Evolutionary conservation across 2,329 filamentous ascomycete genomes (phyloP), one percentile per base, ranked within the genome.

Genomic region (Emergomyces africanus): DNA sequence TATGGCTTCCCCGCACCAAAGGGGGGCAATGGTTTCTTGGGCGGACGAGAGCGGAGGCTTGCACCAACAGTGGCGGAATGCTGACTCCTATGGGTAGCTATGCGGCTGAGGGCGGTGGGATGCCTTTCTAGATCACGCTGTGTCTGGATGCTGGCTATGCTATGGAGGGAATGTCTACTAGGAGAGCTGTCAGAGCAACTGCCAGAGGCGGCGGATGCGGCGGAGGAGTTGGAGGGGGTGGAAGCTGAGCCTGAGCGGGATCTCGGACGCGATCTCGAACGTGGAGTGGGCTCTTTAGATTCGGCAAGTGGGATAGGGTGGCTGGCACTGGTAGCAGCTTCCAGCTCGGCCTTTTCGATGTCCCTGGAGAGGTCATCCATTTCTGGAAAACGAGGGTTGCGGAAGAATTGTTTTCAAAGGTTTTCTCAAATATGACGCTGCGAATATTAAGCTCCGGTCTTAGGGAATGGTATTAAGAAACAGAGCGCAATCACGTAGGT

Each of bases 1-100:
- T 79, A 83, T 5, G 79, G 75, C 64, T 83, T 84, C 1, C 79
- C 80, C 35, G 72, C 80, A 3, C 82, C 82, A 63, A 76, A 76
- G 25, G 71, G 66, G 0, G 74, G 73, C 39, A 75, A 61, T 35
- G 73, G 71, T 58, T 66, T 72, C 57, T 63, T 69, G 14, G 67
- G 63, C 20, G 63, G 59, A 37, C 66, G 66, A 2, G 69, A 64
- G 39, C 67, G 69, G 20, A 69, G 56, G 46, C 62, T 63, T 0
- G 71, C 72, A 42, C 74, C 75, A 35, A 77, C 74, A 20, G 75
- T 77, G 20, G 68, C 72, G 60, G 66, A 71, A 50, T 77, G 74
- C 62, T 77, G 74, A 46, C 69, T 73, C 44, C 70, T 63, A 35
- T 73, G 71, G 10, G 72, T 75, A 54, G 71, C 72, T 48, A 74